phyloP scores from a whole-genome alignment of 2,329 filamentous ascomycete species.

The Colletotrichum destructivum region DNA sequence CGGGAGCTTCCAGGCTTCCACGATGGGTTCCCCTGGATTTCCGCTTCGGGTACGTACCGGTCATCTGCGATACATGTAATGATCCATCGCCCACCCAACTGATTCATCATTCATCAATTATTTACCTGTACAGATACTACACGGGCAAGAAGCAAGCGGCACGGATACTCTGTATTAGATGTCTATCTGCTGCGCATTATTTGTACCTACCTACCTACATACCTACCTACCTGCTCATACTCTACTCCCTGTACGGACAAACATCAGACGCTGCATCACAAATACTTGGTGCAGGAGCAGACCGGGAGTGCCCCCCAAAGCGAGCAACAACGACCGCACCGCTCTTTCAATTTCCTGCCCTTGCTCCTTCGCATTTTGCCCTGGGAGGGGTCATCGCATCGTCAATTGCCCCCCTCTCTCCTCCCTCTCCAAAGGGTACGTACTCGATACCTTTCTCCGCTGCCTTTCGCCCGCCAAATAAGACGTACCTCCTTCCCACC shows the following conservation, averaged over 20 bases:
- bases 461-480: slow-evolving; percentile 18
- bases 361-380: neutral
- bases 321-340: slow-evolving; percentile 4
- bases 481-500: slow-evolving; percentile 18
- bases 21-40: slow-evolving; percentile 30
- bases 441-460: slow-evolving; percentile 16
- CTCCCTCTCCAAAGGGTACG: slow-evolving; percentile 9
- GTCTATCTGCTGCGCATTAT: too few species aligned
- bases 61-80: too few species aligned
- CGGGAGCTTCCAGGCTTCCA: slow-evolving; percentile 12
- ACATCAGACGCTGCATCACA: too few species aligned
- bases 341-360: slow-evolving; percentile 14
- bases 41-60: slow-evolving; percentile 2
- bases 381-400: slow-evolving; percentile 20
- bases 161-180: too few species aligned
- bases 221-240: too few species aligned
- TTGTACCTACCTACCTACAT: too few species aligned
- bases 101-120: too few species aligned
- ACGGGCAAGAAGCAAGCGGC: too few species aligned
- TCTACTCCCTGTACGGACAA: too few species aligned
- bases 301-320: neutral
- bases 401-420: neutral
- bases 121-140: neutral
- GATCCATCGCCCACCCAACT: too few species aligned
- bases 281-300: neutral